Base-by-base conservation (phyloP, 164 flowering plant species). In the Magnolia changhungtana region DNA sequence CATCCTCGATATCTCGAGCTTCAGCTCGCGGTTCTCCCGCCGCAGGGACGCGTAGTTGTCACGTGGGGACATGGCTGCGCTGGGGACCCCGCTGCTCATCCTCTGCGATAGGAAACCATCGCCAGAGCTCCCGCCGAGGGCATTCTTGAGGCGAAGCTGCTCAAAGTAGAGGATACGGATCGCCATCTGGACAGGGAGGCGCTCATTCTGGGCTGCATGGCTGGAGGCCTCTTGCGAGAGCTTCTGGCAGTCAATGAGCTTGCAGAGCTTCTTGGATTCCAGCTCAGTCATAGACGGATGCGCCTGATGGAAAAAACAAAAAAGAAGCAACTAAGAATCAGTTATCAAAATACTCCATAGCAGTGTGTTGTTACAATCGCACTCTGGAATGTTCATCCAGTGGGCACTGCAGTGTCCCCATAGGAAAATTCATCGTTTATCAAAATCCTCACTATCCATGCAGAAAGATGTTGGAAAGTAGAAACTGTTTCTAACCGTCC, bases 141-240 rank as follows among this genome's bases (percentile, higher is more conserved):
- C 80, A 74, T 79, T 87, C 84, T 85, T 89, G 20, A 92, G 71
- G 1, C 88, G 89, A 13, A 90, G 82, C 85, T 90, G 97, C 85
- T 92, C 97, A 23, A 78, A 87, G 64, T 89, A 90, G 66, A 92
- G 92, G 31, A 92, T 92, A 67, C 84, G 81, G 0, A 92, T 89
- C 27, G 84, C 77, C 90, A 89, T 84, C 69, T 88, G 92, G 14
- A 90, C 89, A 1, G 95, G 97, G 0, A 92, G 92, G 29, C 97
- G 81, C 9, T 92, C 97, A 50, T 92, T 92, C 76, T 89, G 94
- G 20, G 97, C 94, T 7, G 92, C 97, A 70, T 92, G 97, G 55
- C 81, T 85, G 77, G 87, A 81, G 21, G 97, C 95, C 79, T 92
- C 94, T 79, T 87, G 91, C 7, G 97, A 89, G 24, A 92, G 91